phyloP scores from a whole-genome alignment of 2,329 filamentous ascomycete species.

The Grosmannia huntii region DNA sequence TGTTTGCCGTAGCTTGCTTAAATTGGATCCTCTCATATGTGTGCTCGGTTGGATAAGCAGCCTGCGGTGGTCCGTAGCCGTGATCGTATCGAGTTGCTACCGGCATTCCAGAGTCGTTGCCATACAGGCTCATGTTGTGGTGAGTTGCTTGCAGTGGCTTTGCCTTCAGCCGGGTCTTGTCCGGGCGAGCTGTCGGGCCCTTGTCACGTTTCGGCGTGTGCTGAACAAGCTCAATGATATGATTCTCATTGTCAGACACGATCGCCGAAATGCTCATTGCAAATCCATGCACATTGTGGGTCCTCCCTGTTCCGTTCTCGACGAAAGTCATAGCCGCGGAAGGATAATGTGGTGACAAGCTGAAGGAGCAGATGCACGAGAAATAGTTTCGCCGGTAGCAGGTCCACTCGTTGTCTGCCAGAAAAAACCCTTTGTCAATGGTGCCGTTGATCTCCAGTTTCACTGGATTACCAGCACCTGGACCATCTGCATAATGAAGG shows the following conservation, averaged over 20 bases:
- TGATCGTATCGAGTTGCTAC: constrained; percentile 26
- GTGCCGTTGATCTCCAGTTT: constrained; percentile 64
- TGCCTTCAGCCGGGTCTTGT: constrained; percentile 54
- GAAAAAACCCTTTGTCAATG: constrained; percentile 84
- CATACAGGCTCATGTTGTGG: constrained; percentile 33
- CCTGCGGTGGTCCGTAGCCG: constrained; percentile 23
- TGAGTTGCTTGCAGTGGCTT: constrained; percentile 41
- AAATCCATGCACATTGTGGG: constrained; percentile 59
- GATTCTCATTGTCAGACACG: constrained; percentile 61
- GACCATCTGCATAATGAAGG: constrained; percentile 47
- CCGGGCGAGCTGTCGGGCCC: constrained; percentile 64
- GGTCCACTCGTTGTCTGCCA: constrained; percentile 72
- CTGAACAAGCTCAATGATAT: constrained; percentile 73
- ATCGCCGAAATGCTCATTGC: constrained; percentile 77
- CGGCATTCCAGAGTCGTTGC: constrained; percentile 8
- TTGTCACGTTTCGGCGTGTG: constrained; percentile 89
- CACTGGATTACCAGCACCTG: constrained; percentile 33
- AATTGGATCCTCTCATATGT: constrained; percentile 87
- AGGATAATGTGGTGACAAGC: constrained; percentile 44
- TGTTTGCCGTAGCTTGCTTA: constrained; percentile 88
- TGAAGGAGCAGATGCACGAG: constrained; percentile 68
- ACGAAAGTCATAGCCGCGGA: constrained; percentile 38
- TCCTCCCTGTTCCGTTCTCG: constrained; percentile 34
- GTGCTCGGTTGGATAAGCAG: constrained; percentile 36
- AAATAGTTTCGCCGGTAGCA: constrained; percentile 91